Percentiles rank a stretch among this genome's conserved stretches.
Conservation (phyloP, 768 basidiomycete species). For the Russula vinacea region DNA sequence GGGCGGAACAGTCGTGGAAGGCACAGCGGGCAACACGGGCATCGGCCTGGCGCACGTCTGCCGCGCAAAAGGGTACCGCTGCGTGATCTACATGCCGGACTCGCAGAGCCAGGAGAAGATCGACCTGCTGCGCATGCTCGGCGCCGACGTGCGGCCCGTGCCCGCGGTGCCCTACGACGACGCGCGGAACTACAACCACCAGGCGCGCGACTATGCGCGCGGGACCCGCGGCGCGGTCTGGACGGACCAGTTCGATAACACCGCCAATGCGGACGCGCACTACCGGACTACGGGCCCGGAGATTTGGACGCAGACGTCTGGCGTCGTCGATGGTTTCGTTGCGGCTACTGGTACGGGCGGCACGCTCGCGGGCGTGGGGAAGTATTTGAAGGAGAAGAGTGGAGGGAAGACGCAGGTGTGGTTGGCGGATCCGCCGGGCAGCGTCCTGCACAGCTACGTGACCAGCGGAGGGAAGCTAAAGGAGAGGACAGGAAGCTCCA, state of each 20-base stretch:
- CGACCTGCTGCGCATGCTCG: conserved; percentile 93
- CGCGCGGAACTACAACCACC: conserved; percentile 96
- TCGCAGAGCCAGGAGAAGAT: conserved; percentile 99
- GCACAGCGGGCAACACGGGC: conserved; percentile 97
- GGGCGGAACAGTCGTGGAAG: conserved; percentile 97
- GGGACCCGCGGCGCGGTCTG: conserved; percentile 78
- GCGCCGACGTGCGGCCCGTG: conserved; percentile 94
- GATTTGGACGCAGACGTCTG: conserved; percentile 87
- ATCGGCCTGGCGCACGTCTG: conserved; percentile 96
- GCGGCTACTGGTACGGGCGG: conserved; percentile 96
- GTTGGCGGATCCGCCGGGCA: conserved; percentile 97
- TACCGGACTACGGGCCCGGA: conserved; percentile 92
- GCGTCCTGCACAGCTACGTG: conserved; percentile 82
- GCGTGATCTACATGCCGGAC: conserved; percentile 99
- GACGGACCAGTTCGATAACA: conserved; percentile 99
- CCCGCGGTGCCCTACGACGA: conserved; percentile 96
- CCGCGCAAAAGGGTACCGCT: conserved; percentile 87
- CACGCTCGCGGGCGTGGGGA: conserved; percentile 86
- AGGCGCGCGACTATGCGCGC: conserved; percentile 84
- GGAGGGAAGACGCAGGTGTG: conserved; percentile 77
- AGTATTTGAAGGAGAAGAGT: conserved; percentile 80
- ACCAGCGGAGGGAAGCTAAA: conserved; percentile 71
- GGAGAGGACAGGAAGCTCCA: conserved; percentile 81
- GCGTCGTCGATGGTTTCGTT: conserved; percentile 83
- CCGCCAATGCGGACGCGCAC: conserved; percentile 84